phyloP scores from a whole-genome alignment of 106 monocot species.

The Platanthera guangdongensis region DNA sequence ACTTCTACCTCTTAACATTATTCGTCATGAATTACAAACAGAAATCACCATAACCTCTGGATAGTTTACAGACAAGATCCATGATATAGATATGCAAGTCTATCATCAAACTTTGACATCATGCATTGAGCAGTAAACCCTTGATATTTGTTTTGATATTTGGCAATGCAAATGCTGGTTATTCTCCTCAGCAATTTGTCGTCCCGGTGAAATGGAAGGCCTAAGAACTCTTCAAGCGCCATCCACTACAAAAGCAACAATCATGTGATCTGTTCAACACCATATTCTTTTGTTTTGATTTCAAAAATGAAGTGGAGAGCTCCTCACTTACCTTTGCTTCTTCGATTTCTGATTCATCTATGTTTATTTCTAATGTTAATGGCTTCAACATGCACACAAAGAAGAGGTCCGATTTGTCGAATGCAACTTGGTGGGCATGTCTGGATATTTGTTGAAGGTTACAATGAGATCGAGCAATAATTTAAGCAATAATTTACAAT shows the following conservation, averaged over 20 bases:
- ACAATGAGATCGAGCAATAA: too few species aligned
- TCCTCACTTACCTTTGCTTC: slow-evolving; percentile 51
- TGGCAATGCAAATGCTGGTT: slow-evolving; percentile 40
- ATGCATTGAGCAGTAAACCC: slow-evolving; percentile 47
- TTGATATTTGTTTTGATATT: slow-evolving; percentile 26
- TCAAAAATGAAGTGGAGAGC: not conserved
- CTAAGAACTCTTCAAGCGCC: slow-evolving; percentile 56
- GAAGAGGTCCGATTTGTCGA: slow-evolving; percentile 79
- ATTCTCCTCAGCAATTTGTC: slow-evolving; percentile 49
- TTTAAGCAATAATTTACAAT: too few species aligned
- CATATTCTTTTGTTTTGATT: not conserved
- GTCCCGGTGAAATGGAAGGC: slow-evolving; percentile 52
- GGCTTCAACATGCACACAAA: slow-evolving; percentile 79
- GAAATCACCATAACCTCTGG: not conserved
- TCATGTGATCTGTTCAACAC: not conserved
- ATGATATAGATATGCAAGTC: slow-evolving; percentile 48
- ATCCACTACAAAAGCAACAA: slow-evolving; percentile 51
- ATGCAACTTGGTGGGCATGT: slow-evolving; percentile 77
- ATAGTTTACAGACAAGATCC: not conserved
- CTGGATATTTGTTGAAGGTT: slow-evolving; percentile 12
- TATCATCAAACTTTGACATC: slow-evolving; percentile 78
- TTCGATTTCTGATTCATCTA: slow-evolving; percentile 67
- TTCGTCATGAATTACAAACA: not conserved
- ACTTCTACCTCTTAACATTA: too few species aligned
- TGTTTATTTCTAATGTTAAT: slow-evolving; percentile 44